phyloP scores from a whole-genome alignment of 225 moss, liverwort and hornwort genomes.

The Pleurozium schreberi region DNA sequence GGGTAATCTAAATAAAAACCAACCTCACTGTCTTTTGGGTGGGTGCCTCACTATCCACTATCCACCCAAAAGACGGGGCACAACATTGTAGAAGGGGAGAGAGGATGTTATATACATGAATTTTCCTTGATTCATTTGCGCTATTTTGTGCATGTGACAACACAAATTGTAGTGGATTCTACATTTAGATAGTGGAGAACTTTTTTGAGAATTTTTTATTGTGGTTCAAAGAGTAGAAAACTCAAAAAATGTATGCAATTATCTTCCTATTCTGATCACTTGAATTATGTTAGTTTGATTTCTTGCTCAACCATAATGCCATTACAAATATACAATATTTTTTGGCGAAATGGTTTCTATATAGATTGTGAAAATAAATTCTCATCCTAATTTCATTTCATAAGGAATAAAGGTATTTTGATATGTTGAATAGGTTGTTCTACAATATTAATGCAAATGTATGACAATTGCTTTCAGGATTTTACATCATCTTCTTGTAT shows the following conservation, averaged over 20 bases:
- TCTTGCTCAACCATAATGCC: not conserved
- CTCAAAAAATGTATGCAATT: not conserved
- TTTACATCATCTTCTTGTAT: not conserved
- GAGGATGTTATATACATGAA: accelerated
- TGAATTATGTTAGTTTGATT: not conserved
- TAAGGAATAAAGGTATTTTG: not conserved
- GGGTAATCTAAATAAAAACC: too few relatives aligned
- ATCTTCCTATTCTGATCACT: not conserved
- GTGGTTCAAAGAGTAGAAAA: not conserved
- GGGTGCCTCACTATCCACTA: too few relatives aligned
- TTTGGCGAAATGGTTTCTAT: too few relatives aligned
- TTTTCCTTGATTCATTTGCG: not conserved
- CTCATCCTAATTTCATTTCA: not conserved
- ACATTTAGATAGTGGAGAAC: too few relatives aligned
- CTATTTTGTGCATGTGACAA: not conserved
- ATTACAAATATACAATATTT: not conserved
- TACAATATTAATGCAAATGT: not conserved
- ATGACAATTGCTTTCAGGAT: not conserved
- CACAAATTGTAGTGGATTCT: not conserved
- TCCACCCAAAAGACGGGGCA: too few relatives aligned
- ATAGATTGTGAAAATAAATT: not conserved
- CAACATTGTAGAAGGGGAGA: too few relatives aligned
- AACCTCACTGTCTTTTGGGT: too few relatives aligned
- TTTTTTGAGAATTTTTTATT: too few relatives aligned
- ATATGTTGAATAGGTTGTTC: not conserved